Conservation (phyloP, 2,329 filamentous ascomycete species). For the Moelleriella libera region DNA sequence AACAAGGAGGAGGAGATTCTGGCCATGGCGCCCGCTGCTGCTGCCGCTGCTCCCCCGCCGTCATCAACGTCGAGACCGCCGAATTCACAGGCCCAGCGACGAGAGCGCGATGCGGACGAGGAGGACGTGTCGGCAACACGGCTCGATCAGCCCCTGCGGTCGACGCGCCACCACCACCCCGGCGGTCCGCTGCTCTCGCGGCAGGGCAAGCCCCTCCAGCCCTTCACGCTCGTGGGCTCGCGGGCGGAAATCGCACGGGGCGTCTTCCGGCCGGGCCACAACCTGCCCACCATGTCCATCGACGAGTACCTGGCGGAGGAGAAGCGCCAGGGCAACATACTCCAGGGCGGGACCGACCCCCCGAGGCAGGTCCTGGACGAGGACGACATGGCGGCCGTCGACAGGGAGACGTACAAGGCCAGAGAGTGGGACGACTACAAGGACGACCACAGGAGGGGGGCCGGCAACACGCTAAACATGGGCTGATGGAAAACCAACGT, state of each 20-base stretch:
- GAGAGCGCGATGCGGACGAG: too few relatives aligned
- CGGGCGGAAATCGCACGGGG: slow-evolving; percentile 62
- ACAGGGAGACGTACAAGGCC: slow-evolving; percentile 85
- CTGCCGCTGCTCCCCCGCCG: not conserved
- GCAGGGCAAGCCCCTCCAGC: slow-evolving; percentile 73
- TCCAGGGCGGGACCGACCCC: slow-evolving; percentile 76
- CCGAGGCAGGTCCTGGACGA: slow-evolving; percentile 64
- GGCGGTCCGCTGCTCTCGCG: slow-evolving; percentile 44
- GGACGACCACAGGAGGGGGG: slow-evolving; percentile 75
- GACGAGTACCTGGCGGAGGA: slow-evolving; percentile 97
- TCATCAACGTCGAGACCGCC: slow-evolving; percentile 10
- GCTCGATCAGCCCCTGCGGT: too few relatives aligned
- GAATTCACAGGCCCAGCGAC: too few relatives aligned
- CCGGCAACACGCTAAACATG: slow-evolving; percentile 72
- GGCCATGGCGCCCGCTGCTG: slow-evolving; percentile 46
- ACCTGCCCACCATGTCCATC: slow-evolving; percentile 91
- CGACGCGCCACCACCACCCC: too few relatives aligned
- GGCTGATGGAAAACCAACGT: slow-evolving; percentile 36
- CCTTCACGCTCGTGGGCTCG: slow-evolving; percentile 73
- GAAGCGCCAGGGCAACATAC: slow-evolving; percentile 67
- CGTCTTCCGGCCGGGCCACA: slow-evolving; percentile 85
- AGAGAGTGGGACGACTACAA: slow-evolving; percentile 90
- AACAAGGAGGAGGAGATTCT: slow-evolving; percentile 77
- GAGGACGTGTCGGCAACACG: too few relatives aligned
- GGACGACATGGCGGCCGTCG: slow-evolving; percentile 76